Evolutionary conservation across 306 rosid genomes (phyloP).

Genomic region (Glycine latifolia): DNA sequence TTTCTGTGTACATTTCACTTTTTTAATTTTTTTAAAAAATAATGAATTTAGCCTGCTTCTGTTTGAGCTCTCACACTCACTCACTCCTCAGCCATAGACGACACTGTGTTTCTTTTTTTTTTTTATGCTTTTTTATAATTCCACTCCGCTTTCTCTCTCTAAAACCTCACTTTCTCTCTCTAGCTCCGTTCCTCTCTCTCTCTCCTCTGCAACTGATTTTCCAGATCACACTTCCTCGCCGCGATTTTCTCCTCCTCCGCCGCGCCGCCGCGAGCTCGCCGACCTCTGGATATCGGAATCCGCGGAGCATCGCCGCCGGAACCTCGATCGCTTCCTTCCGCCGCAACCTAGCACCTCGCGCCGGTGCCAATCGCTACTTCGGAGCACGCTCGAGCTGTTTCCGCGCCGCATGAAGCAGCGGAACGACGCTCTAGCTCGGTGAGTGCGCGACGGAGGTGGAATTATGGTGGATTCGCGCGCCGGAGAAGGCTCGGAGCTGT

Average conservation of each 20-base stretch:
- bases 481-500: constrained; percentile 55
- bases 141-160: constrained; percentile 43
- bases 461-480: constrained; percentile 68
- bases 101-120: constrained; percentile 39
- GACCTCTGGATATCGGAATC: constrained; percentile 59
- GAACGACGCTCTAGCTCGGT: constrained; percentile 42
- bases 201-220: constrained; percentile 68
- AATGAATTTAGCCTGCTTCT: constrained; percentile 31
- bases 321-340: constrained; percentile 53
- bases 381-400: background rate
- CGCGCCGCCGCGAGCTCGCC: constrained; percentile 51
- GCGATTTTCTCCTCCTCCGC: constrained; percentile 46
- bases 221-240: constrained; percentile 65
- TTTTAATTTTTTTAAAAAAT: background rate
- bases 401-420: constrained; percentile 38
- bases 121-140: constrained; percentile 38
- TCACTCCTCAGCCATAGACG: constrained; percentile 51
- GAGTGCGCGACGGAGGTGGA: constrained; percentile 50
- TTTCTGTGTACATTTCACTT: constrained; percentile 27
- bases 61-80: constrained; percentile 41
- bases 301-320: constrained; percentile 35
- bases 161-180: constrained; percentile 39
- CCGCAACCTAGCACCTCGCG: constrained; percentile 41
- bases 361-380: constrained; percentile 21
- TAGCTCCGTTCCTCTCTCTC: constrained; percentile 18